Conservation (phyloP, 805 yeast genomes). For the Phaffomyces thermotolerans region DNA sequence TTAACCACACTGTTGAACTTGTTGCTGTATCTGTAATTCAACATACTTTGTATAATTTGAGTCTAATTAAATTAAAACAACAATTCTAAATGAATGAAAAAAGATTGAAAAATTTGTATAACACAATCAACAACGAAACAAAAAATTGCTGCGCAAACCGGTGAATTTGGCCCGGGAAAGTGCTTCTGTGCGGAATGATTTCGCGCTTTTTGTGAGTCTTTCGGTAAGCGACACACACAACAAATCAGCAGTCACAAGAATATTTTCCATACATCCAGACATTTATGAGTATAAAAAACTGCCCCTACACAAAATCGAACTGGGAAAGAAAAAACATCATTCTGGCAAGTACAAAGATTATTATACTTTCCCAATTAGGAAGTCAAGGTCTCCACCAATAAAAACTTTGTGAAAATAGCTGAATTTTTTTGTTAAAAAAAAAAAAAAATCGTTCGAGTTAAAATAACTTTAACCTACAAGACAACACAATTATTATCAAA, state of each 20-base stretch:
- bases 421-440: no score
- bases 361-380: slow-evolving; percentile 10
- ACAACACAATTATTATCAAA: not conserved
- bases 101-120: not conserved
- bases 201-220: not conserved
- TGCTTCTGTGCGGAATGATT: slow-evolving; percentile 3
- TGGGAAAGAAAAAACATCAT: not conserved
- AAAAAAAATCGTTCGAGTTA: slow-evolving; percentile 21
- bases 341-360: no score
- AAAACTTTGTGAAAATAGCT: slow-evolving; percentile 12
- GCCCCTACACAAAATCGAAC: slow-evolving; percentile 6
- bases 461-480: not conserved
- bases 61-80: slow-evolving; percentile 1
- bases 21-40: no score
- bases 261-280: not conserved
- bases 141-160: slow-evolving; percentile 1
- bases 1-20: no score
- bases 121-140: not conserved
- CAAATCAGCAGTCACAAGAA: slow-evolving; percentile 5
- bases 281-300: not conserved
- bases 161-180: not conserved
- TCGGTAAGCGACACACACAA: not conserved
- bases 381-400: slow-evolving; percentile 18
- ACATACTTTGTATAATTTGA: slow-evolving; percentile 10
- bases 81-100: not conserved